phyloP scores from a whole-genome alignment of 2,329 filamentous ascomycete genomes.

The Monilinia fructicola region DNA sequence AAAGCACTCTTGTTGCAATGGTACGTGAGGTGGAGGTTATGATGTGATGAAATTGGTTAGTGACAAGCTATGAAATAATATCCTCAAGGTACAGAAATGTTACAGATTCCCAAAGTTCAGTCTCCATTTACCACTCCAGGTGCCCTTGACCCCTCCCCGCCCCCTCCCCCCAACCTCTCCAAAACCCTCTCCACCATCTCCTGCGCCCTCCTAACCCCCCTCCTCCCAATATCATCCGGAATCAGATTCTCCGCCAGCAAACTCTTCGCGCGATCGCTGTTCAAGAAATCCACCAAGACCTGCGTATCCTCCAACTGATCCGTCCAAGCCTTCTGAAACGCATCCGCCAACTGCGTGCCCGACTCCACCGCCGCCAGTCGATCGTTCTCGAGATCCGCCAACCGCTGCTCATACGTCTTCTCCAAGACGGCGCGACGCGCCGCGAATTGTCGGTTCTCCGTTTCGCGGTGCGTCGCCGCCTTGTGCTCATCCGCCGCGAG shows the following conservation, averaged over 20 bases:
- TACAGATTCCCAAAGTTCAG: no score
- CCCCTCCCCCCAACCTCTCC: conserved; percentile 5
- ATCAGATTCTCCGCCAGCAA: conserved; percentile 7
- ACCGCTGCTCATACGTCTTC: neutral
- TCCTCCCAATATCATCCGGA: conserved; percentile 9
- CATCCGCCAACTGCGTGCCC: conserved; percentile 17
- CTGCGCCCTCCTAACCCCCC: neutral
- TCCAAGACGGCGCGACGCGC: neutral
- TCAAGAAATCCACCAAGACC: conserved; percentile 23
- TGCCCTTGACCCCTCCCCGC: no score
- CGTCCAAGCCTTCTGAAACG: conserved; percentile 22
- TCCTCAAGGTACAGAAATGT: no score
- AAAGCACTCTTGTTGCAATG: no score
- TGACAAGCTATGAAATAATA: no score
- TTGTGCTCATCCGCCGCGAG: neutral
- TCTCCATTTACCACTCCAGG: no score
- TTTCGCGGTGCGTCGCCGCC: neutral
- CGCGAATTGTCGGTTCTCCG: neutral
- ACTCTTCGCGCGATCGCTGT: conserved; percentile 7
- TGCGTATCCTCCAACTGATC: conserved; percentile 27
- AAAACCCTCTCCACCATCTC: conserved; percentile 17
- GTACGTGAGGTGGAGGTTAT: no score
- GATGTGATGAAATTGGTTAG: no score
- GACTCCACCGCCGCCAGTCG: neutral
- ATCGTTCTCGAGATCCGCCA: conserved; percentile 2